These are phyloP conservation scores for Ceratocystiopsis sp. DNA, from an alignment of 2,329 filamentous ascomycete species.

Conservation along the genomic window DNA sequence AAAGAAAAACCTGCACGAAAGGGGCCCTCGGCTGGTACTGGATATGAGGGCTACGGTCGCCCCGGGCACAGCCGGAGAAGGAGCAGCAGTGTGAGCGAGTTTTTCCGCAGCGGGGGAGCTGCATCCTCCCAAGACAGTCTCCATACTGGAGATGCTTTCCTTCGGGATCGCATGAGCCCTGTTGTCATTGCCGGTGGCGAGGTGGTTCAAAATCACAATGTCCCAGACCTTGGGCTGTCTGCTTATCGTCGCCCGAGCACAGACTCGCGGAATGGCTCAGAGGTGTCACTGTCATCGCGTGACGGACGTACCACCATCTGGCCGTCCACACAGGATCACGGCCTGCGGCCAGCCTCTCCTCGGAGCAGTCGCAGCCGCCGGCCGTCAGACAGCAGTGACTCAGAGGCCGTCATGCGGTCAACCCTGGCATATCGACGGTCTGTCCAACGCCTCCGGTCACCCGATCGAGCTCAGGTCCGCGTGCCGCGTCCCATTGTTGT, in stretches of 20 bases:
- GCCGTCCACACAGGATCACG: conserved; percentile 36
- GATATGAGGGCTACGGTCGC: conserved; percentile 71
- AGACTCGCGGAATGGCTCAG: conserved; percentile 24
- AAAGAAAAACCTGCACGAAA: conserved; percentile 29
- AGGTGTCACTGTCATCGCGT: conserved; percentile 22
- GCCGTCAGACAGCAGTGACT: conserved; percentile 40
- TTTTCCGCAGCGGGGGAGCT: conserved; percentile 21
- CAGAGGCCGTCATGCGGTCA: conserved; percentile 31
- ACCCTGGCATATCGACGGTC: conserved; percentile 39
- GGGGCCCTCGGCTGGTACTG: conserved; percentile 80
- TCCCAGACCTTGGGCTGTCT: conserved; percentile 14
- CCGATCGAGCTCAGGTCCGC: conserved; percentile 25
- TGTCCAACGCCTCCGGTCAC: conserved; percentile 30
- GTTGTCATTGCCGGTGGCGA: conserved; percentile 50
- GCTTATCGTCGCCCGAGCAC: conserved; percentile 22
- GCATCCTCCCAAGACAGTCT: conserved; percentile 35
- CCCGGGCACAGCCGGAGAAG: conserved; percentile 44
- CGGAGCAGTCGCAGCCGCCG: conserved; percentile 17
- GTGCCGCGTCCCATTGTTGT: conserved; percentile 38
- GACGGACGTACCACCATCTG: conserved; percentile 30
- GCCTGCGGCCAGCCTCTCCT: conserved; percentile 10
- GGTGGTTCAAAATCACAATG: conserved; percentile 42
- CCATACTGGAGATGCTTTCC: conserved; percentile 30
- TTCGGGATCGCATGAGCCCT: conserved; percentile 45
- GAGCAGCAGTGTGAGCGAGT: conserved; percentile 39